phyloP scores from a whole-genome alignment of 352 stramenopile species.

The Phytophthora melonis region DNA sequence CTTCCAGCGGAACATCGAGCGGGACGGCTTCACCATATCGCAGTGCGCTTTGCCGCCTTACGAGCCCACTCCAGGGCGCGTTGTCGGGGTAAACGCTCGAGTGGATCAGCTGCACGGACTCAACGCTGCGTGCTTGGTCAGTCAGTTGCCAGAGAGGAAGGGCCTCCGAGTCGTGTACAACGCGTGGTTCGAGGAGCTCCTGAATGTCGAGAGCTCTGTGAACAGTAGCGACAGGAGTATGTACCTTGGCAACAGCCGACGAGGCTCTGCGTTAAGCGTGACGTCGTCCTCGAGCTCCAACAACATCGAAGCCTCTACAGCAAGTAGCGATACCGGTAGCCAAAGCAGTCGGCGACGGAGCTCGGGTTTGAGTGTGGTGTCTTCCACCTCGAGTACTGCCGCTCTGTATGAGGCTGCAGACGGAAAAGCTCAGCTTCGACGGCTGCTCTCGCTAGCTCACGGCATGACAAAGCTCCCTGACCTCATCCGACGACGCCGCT shows the following conservation, averaged over 20 bases:
- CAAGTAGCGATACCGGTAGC: background rate
- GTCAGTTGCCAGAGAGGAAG: slow-evolving; percentile 29
- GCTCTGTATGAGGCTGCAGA: too few species aligned
- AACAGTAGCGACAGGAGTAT: background rate
- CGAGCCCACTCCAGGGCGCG: slow-evolving; percentile 16
- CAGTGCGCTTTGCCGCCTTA: slow-evolving; percentile 27
- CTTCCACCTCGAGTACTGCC: slow-evolving; percentile 5
- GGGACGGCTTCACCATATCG: slow-evolving; percentile 32
- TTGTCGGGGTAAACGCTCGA: slow-evolving; percentile 25
- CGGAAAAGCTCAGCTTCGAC: slow-evolving; percentile 29
- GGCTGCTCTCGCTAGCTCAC: slow-evolving; percentile 28
- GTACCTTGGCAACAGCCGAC: background rate
- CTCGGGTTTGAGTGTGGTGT: slow-evolving; percentile 6
- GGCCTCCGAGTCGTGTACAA: slow-evolving; percentile 46
- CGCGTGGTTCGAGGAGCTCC: slow-evolving; percentile 21
- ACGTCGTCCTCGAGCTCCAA: slow-evolving; percentile 1
- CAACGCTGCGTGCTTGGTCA: slow-evolving; percentile 31
- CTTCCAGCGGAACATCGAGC: slow-evolving; percentile 22
- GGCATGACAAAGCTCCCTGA: slow-evolving; percentile 33
- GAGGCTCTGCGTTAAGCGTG: background rate
- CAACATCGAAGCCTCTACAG: background rate
- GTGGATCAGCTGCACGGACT: slow-evolving; percentile 46
- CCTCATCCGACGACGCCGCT: slow-evolving; percentile 30
- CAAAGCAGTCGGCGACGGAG: slow-evolving; percentile 14
- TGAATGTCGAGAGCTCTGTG: slow-evolving; percentile 2